Conservation (phyloP, 1,284 basidiomycete species). For the Apiotrichum sp. region DNA sequence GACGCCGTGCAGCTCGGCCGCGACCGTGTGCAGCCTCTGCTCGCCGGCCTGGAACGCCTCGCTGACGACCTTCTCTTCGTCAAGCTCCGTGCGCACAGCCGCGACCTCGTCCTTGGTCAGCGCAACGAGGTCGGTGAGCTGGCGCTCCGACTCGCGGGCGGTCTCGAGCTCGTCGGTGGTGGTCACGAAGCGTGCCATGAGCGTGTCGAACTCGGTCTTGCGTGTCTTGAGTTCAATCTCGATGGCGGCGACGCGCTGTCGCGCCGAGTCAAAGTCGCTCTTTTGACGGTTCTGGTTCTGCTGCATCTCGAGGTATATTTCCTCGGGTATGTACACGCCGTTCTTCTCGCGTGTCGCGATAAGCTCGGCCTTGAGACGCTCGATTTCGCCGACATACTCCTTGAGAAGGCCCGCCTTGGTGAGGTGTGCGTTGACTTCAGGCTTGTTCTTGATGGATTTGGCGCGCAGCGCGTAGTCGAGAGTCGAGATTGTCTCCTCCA, state of each 20-base stretch:
- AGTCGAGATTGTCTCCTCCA: slow-evolving; percentile 96
- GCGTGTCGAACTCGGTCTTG: slow-evolving; percentile 85
- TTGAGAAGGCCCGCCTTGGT: slow-evolving; percentile 86
- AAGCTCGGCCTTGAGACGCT: slow-evolving; percentile 84
- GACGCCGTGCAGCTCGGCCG: slow-evolving; percentile 60
- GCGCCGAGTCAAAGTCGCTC: slow-evolving; percentile 72
- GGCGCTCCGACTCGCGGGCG: slow-evolving; percentile 49
- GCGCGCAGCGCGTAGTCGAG: slow-evolving; percentile 95
- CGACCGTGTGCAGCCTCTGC: slow-evolving; percentile 62
- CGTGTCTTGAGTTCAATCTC: slow-evolving; percentile 71
- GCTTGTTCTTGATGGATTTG: slow-evolving; percentile 92
- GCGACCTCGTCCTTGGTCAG: slow-evolving; percentile 57
- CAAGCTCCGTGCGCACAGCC: slow-evolving; percentile 55
- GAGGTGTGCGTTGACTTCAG: slow-evolving; percentile 91
- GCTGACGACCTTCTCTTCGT: slow-evolving; percentile 70
- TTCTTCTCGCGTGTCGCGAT: slow-evolving; percentile 84
- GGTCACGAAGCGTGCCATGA: slow-evolving; percentile 66
- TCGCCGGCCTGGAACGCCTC: slow-evolving; percentile 74
- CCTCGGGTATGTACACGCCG: slow-evolving; percentile 84
- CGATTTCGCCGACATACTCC: slow-evolving; percentile 94
- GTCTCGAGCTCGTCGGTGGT: slow-evolving; percentile 66
- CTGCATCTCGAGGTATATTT: slow-evolving; percentile 78
- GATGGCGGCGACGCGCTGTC: slow-evolving; percentile 72
- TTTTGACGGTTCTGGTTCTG: slow-evolving; percentile 66
- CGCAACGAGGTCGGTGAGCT: slow-evolving; percentile 55